Evolutionary conservation across 176 grass and related monocot species (phyloP).

Genomic region (Carex cristatella): DNA sequence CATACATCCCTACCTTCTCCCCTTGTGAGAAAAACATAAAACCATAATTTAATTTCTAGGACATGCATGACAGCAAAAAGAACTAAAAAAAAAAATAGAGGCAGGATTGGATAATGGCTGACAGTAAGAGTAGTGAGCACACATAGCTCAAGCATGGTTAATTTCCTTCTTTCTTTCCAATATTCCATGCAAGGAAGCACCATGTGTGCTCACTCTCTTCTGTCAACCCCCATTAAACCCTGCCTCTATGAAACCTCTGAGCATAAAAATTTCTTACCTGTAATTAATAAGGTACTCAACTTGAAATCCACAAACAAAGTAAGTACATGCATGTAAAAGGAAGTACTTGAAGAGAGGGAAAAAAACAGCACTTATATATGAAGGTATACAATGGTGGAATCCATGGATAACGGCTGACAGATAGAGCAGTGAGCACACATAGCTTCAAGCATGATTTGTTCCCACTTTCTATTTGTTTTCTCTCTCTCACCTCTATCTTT

Average conservation of each 20-base stretch:
- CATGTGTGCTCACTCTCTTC: conserved; percentile 95
- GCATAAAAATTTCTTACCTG: neutral
- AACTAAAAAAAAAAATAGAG: conserved; percentile 5
- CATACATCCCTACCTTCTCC: conserved; percentile 5
- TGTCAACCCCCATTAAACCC: conserved; percentile 30
- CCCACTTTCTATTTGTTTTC: conserved; percentile 11
- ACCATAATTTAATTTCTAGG: neutral
- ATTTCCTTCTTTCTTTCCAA: neutral
- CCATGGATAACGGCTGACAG: conserved; percentile 22
- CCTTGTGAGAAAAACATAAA: neutral
- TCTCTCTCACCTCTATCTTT: neutral
- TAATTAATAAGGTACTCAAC: neutral
- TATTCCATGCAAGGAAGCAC: conserved; percentile 65
- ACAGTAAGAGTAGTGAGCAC: conserved; percentile 42
- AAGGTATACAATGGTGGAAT: neutral
- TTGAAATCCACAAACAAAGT: neutral
- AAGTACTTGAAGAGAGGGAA: neutral
- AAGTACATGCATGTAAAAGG: neutral
- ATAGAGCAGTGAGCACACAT: conserved; percentile 41
- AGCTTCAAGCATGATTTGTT: conserved; percentile 30
- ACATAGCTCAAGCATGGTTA: conserved; percentile 34
- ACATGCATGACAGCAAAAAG: neutral
- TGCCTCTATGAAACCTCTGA: neutral
- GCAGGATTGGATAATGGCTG: conserved; percentile 21
- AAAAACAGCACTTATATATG: neutral